Evolutionary conservation across 2,329 filamentous ascomycete genomes (phyloP).

Genomic region (Arthrobotrys musiformis): DNA sequence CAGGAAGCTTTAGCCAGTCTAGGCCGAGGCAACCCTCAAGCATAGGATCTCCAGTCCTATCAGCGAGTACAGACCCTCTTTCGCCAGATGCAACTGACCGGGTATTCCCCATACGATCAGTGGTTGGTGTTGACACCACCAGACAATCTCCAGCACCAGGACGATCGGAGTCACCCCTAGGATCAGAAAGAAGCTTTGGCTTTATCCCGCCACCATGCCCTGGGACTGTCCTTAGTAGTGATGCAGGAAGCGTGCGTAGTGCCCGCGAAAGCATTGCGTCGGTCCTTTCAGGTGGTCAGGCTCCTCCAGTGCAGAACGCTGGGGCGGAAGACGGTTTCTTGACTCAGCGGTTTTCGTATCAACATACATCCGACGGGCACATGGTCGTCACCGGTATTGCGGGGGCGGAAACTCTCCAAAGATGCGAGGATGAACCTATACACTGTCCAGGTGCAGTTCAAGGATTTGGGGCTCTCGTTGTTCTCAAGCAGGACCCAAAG

Average conservation of each 20-base stretch:
- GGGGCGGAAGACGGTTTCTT: constrained; percentile 66
- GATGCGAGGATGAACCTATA: constrained; percentile 91
- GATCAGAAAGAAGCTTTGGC: constrained; percentile 43
- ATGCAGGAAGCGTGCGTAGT: constrained; percentile 50
- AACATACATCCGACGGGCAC: constrained; percentile 80
- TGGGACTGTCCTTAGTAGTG: constrained; percentile 24
- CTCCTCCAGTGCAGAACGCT: constrained; percentile 21
- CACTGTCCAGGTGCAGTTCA: constrained; percentile 86
- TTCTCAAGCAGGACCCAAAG: constrained; percentile 71
- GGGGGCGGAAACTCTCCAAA: constrained; percentile 73
- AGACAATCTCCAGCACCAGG: constrained; percentile 62
- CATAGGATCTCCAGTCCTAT: constrained; percentile 23
- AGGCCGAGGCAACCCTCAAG: constrained; percentile 6
- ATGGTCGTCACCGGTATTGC: constrained; percentile 83
- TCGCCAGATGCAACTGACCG: constrained; percentile 66
- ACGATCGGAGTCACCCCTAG: constrained; percentile 31
- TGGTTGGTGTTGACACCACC: constrained; percentile 75
- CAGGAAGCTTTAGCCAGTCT: constrained; percentile 16
- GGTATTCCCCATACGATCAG: constrained; percentile 84
- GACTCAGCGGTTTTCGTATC: constrained; percentile 81
- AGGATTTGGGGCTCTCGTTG: constrained; percentile 80
- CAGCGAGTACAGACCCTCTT: constrained; percentile 26
- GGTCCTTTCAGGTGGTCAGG: constrained; percentile 25
- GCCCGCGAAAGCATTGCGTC: constrained; percentile 41
- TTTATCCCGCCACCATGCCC: constrained; percentile 5